Evolutionary conservation across 768 basidiomycete species (phyloP).

Genomic region (Suillus lakei): DNA sequence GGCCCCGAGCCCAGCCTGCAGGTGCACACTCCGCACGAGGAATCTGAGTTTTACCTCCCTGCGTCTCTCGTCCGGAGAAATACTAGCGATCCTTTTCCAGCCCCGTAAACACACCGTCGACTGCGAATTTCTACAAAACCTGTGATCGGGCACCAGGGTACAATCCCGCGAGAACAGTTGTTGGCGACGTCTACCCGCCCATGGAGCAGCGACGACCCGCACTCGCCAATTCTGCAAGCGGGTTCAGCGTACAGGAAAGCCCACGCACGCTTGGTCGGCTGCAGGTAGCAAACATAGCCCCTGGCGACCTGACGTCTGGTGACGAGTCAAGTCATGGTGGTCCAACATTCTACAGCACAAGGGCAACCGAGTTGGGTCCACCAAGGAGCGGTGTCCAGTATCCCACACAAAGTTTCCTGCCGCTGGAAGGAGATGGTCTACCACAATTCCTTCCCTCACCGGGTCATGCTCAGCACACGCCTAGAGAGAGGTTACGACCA

Average conservation of each 20-base stretch:
- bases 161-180: constrained; percentile 23
- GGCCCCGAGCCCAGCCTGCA: constrained; percentile 8
- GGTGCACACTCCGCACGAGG: constrained; percentile 8
- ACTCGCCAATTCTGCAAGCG: constrained; percentile 35
- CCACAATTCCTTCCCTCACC: constrained; percentile 29
- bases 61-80: constrained; percentile 24
- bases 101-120: constrained; percentile 13
- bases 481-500: constrained; percentile 10
- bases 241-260: constrained; percentile 34
- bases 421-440: constrained; percentile 34
- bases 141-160: constrained; percentile 15
- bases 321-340: constrained; percentile 21
- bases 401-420: constrained; percentile 27
- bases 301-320: constrained; percentile 48
- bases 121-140: constrained; percentile 15
- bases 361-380: constrained; percentile 19
- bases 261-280: constrained; percentile 47
- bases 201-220: constrained; percentile 13
- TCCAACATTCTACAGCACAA: neutral
- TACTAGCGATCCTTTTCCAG: constrained; percentile 24
- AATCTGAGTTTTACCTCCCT: constrained; percentile 29
- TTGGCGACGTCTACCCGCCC: constrained; percentile 22
- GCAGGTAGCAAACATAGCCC: constrained; percentile 53
- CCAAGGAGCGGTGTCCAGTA: constrained; percentile 17
- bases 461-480: constrained; percentile 15